Evolutionary conservation across 306 rosid species (phyloP).

Genomic region (Begonia fuchsioides): DNA sequence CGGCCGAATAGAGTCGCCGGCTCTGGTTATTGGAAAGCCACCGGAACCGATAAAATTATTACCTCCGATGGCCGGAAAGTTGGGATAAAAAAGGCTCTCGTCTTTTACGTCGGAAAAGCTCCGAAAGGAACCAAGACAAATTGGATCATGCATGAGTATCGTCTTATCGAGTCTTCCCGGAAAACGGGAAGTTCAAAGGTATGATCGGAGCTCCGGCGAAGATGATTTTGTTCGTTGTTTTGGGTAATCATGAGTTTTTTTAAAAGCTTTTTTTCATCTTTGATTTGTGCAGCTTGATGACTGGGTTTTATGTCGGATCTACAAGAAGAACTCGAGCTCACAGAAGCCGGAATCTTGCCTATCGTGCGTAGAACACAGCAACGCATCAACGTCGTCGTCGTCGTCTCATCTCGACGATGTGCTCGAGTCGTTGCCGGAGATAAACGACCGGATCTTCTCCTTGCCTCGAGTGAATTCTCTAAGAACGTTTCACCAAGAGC

Average conservation of each 20-base stretch:
- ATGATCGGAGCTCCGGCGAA: not conserved
- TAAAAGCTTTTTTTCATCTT: too few relatives aligned
- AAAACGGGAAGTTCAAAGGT: slow-evolving; percentile 57
- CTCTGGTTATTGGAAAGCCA: slow-evolving; percentile 85
- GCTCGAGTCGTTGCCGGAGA: slow-evolving; percentile 53
- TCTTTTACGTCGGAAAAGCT: slow-evolving; percentile 77
- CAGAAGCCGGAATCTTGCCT: slow-evolving; percentile 24
- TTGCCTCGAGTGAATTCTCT: slow-evolving; percentile 49
- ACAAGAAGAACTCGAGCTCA: slow-evolving; percentile 52
- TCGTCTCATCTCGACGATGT: slow-evolving; percentile 60
- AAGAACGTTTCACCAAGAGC: slow-evolving; percentile 25
- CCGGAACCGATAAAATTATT: slow-evolving; percentile 68
- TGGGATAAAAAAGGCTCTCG: slow-evolving; percentile 74
- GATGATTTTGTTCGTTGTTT: too few relatives aligned
- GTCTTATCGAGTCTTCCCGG: slow-evolving; percentile 41
- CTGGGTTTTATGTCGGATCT: slow-evolving; percentile 91
- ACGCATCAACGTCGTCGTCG: slow-evolving; percentile 40
- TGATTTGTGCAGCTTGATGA: slow-evolving; percentile 53
- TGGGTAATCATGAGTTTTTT: too few relatives aligned
- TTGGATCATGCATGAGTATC: slow-evolving; percentile 95
- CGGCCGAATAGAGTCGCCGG: slow-evolving; percentile 86
- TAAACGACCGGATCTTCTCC: slow-evolving; percentile 29
- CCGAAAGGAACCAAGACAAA: slow-evolving; percentile 81
- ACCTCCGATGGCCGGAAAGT: slow-evolving; percentile 65
- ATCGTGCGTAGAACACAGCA: slow-evolving; percentile 38